These are phyloP conservation scores for Trichosporon ovoides DNA, from an alignment of 1,284 basidiomycete species.

Conservation along the genomic window DNA sequence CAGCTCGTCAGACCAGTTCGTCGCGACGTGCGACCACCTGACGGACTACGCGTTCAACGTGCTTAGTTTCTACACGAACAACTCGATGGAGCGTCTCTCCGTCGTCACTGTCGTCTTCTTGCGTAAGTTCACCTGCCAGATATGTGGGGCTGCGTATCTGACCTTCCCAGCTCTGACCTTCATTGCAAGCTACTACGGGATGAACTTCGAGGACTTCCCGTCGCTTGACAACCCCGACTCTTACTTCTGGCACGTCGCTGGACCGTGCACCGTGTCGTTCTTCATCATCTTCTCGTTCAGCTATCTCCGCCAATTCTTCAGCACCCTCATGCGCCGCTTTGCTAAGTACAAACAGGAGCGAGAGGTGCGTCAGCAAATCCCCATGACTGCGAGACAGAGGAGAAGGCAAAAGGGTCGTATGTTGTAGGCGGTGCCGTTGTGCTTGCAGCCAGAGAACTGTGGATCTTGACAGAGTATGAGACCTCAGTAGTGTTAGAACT, in stretches of 20 bases:
- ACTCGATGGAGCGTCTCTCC: slow-evolving; percentile 47
- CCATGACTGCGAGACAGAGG: neutral
- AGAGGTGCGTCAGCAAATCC: neutral
- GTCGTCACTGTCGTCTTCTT: slow-evolving; percentile 50
- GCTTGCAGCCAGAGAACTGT: no score
- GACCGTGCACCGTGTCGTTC: slow-evolving; percentile 41
- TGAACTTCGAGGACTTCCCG: slow-evolving; percentile 42
- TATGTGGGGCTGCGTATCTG: neutral
- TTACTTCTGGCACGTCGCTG: slow-evolving; percentile 48
- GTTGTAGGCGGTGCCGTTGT: neutral
- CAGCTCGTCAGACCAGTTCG: slow-evolving; percentile 43
- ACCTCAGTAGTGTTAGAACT: no score
- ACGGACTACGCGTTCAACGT: slow-evolving; percentile 49
- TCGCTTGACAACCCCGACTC: slow-evolving; percentile 32
- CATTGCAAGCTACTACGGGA: slow-evolving; percentile 37
- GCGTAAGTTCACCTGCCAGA: slow-evolving; percentile 41
- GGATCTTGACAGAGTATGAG: no score
- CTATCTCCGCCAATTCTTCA: slow-evolving; percentile 34
- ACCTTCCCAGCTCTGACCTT: slow-evolving; percentile 22
- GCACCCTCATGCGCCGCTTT: slow-evolving; percentile 30
- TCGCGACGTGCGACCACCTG: slow-evolving; percentile 45
- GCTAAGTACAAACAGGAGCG: slow-evolving; percentile 6
- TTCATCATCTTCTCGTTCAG: slow-evolving; percentile 46
- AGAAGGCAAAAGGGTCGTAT: neutral
- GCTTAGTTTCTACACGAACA: slow-evolving; percentile 47